phyloP scores from a whole-genome alignment of 306 rosid species.

The Fragaria ananassa region DNA sequence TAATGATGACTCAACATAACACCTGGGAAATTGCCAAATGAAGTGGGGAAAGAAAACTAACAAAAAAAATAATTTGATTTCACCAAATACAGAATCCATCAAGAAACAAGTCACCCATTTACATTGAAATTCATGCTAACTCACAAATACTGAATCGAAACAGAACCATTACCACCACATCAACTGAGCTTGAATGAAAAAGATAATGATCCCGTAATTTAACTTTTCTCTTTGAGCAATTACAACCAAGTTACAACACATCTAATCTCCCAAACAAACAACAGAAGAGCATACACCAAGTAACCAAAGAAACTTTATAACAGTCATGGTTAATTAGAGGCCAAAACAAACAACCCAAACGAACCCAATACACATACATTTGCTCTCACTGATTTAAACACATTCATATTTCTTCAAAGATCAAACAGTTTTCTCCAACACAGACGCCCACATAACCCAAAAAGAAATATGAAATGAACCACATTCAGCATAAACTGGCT shows the following conservation, averaged over 20 bases:
- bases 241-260: background rate
- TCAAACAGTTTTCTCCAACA: background rate
- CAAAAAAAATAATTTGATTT: background rate
- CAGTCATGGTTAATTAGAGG: background rate
- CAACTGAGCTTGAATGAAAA: background rate
- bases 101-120: background rate
- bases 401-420: background rate
- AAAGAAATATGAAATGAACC: background rate
- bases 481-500: constrained; percentile 3
- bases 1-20: background rate
- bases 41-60: background rate
- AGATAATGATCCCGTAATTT: background rate
- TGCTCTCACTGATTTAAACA: background rate
- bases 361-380: background rate
- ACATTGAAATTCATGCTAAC: background rate
- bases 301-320: background rate
- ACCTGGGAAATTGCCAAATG: constrained; percentile 1
- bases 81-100: background rate
- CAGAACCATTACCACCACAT: background rate
- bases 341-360: background rate
- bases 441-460: background rate
- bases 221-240: no score
- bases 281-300: background rate
- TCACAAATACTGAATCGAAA: background rate
- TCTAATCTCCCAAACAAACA: constrained; percentile 5